Base-by-base conservation (phyloP, 148 eudicot species). In the Fallopia convolvulus region DNA sequence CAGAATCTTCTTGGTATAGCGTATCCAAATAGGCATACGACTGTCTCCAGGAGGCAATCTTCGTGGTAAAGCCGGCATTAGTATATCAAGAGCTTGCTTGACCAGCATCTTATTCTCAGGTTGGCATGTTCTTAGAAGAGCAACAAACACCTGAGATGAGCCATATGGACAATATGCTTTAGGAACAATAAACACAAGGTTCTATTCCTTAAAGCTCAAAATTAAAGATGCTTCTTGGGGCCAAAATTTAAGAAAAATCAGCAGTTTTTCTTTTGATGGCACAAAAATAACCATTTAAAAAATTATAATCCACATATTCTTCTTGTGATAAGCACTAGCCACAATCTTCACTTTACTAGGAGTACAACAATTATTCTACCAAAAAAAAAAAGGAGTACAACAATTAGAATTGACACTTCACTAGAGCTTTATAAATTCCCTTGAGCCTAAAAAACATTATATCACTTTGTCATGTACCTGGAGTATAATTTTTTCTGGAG, bases 21-120 rank as follows among this genome's bases (percentile, higher is more conserved):
- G 99, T 77, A 96, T 93, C 99, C 99, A 96, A 72, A 96, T 91
- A n/a, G 99, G 99, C 98, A 96, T 96, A 79, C 99, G 98, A 70
- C 91, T 90, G 78, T 95, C 99, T 78, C 94, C 97, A 75, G 89
- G 90, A 73, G 99, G 98, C 80, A 93, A 84, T 81, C 99, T 87
- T 76, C 90, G 82, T 26, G 98, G 98, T 81, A 96, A 89, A 74
- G 97, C 99, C 58, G 98, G 99, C 99, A 96, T 93, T 79, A 96
- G 83, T 83, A 96, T 93, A 80, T 96, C 99, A 75, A 93, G 91
- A 74, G 99, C 99, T 89, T 96, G 99, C 84, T 91, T 96, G 66
- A 93, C 99, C 87, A 96, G 87, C 97, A 93, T 96, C 86, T 93
- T 93, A 83, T 93, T 94, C 84, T 96, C 99, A 39, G 97, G 97